Percentiles rank a stretch among this genome's conserved stretches.
phyloP scores from a whole-genome alignment of 2,329 filamentous ascomycete genomes.

The Microascus cirrosus region DNA sequence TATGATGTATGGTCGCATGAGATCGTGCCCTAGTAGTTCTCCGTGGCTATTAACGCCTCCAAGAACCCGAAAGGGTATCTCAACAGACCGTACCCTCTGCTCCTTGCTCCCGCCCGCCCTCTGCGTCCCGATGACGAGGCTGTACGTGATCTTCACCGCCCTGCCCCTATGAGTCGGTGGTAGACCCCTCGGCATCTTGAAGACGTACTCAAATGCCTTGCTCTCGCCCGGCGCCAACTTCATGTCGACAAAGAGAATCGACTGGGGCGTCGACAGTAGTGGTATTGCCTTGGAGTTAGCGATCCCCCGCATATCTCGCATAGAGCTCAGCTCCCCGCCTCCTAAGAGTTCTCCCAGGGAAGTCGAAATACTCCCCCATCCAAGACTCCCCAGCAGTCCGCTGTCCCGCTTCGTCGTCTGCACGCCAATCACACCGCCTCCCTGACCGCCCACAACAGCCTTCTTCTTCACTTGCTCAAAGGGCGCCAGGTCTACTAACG shows the following conservation, averaged over 20 bases:
- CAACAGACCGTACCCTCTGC: slow-evolving; percentile 80
- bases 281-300: slow-evolving; percentile 81
- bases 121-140: slow-evolving; percentile 84
- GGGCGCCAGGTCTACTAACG: slow-evolving; percentile 74
- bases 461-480: slow-evolving; percentile 97
- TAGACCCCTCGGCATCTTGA: slow-evolving; percentile 76
- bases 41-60: slow-evolving; percentile 85
- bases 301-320: slow-evolving; percentile 88
- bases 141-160: slow-evolving; percentile 88
- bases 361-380: slow-evolving; percentile 79
- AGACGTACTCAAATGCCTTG: slow-evolving; percentile 75
- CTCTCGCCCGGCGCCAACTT: slow-evolving; percentile 81
- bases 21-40: slow-evolving; percentile 81
- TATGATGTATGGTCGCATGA: slow-evolving; percentile 89
- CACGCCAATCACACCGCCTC: slow-evolving; percentile 74
- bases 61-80: slow-evolving; percentile 84
- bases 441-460: slow-evolving; percentile 77
- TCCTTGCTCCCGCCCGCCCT: slow-evolving; percentile 66
- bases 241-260: slow-evolving; percentile 89
- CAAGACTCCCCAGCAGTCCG: slow-evolving; percentile 72
- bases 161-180: slow-evolving; percentile 86
- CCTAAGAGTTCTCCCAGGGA: slow-evolving; percentile 84
- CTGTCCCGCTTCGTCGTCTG: slow-evolving; percentile 64
- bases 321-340: slow-evolving; percentile 76
- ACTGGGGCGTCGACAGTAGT: slow-evolving; percentile 88